These are phyloP conservation scores for Dryas integrifolia DNA, from an alignment of 331 rosid genomes.

Conservation along the genomic window DNA sequence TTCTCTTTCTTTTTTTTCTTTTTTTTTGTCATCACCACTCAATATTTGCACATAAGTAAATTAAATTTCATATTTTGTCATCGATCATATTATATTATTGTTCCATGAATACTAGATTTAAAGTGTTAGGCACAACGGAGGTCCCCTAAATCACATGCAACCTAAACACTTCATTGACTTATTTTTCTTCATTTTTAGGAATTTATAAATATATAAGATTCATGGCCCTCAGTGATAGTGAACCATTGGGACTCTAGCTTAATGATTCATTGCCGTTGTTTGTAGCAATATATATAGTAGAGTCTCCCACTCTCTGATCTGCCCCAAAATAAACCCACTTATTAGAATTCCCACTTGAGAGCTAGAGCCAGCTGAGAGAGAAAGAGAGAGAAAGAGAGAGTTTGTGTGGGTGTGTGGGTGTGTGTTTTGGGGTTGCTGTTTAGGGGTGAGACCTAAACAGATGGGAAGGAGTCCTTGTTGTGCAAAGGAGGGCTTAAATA, in stretches of 20 bases:
- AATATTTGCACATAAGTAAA: not conserved
- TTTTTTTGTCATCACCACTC: too few species aligned
- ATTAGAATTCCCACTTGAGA: not conserved
- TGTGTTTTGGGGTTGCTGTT: too few species aligned
- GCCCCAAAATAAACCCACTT: not conserved
- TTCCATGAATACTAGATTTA: not conserved
- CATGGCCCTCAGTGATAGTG: not conserved
- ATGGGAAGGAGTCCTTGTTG: constrained; percentile 78
- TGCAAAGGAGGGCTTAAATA: constrained; percentile 53
- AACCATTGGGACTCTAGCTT: too few species aligned
- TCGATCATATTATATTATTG: not conserved
- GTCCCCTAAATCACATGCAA: not conserved
- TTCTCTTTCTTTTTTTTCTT: too few species aligned
- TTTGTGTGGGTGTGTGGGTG: too few species aligned
- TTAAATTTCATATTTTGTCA: not conserved
- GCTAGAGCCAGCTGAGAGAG: constrained; percentile 16
- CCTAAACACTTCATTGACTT: not conserved
- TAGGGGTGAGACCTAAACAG: not conserved
- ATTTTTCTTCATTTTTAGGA: not conserved
- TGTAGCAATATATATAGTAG: constrained; percentile 1
- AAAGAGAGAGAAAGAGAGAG: not conserved
- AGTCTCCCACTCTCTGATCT: constrained; percentile 5
- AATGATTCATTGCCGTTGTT: too few species aligned
- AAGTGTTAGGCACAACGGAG: not conserved
- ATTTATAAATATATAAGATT: not conserved